phyloP scores from a whole-genome alignment of 2,329 filamentous ascomycete species.

The Fusarium longipes region DNA sequence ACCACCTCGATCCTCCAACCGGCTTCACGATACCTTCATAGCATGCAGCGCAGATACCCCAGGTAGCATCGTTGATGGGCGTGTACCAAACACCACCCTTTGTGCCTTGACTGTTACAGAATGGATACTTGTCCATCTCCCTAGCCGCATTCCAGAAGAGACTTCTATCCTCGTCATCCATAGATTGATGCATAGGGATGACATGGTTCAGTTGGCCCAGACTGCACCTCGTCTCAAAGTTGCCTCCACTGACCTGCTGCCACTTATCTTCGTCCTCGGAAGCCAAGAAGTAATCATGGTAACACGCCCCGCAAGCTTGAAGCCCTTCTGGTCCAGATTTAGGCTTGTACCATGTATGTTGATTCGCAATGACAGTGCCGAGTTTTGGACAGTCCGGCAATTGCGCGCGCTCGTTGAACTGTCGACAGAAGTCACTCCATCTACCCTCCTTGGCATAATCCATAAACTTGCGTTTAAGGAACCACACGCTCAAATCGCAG shows the following conservation, averaged over 20 bases:
- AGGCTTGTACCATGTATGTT: constrained; percentile 51
- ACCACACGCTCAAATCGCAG: constrained; percentile 51
- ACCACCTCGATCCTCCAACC: constrained; percentile 47
- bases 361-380: constrained; percentile 33
- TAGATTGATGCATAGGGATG: constrained; percentile 48
- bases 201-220: constrained; percentile 49
- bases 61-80: constrained; percentile 48
- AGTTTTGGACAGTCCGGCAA: constrained; percentile 46
- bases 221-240: constrained; percentile 41
- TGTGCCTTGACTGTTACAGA: constrained; percentile 49
- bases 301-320: constrained; percentile 53
- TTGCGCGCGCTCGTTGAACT: constrained; percentile 45
- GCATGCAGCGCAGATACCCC: constrained; percentile 53
- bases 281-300: constrained; percentile 51
- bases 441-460: constrained; percentile 41
- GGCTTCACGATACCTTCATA: constrained; percentile 49
- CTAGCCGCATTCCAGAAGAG: constrained; percentile 51
- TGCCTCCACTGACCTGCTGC: constrained; percentile 38
- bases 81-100: constrained; percentile 51
- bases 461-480: constrained; percentile 48
- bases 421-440: constrained; percentile 51
- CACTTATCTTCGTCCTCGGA: constrained; percentile 46
- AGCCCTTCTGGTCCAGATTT: constrained; percentile 40
- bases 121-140: constrained; percentile 45
- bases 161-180: constrained; percentile 46